Evolutionary conservation across 2,329 filamentous ascomycete species (phyloP), one percentile per base, ranked within the genome.

Genomic region (Xylariaceae sp.): DNA sequence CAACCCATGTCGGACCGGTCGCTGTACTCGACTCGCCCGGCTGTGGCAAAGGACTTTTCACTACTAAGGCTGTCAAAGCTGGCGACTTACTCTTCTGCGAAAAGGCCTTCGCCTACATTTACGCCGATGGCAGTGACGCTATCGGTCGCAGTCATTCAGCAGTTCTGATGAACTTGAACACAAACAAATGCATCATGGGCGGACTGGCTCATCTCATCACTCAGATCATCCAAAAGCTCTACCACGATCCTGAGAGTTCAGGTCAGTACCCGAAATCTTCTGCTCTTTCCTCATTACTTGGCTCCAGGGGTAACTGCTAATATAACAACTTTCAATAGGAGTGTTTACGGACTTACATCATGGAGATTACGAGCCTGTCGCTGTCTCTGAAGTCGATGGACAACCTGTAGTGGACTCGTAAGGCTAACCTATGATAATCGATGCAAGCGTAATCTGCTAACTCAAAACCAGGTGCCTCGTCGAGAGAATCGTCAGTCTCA

Each of bases 51-150:
- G 82, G 82, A 0, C 67, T 85, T 0, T 86, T 84, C 61, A 79
- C 78, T 0, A 81, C 75, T 0, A 67, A 71, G 19, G 62, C 70
- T 0, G 78, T 85, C 2, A 71, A 73, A 40, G 74, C 77, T 0
- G 82, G 82, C 0, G 78, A 84, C 2, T 69, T 84, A 1, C 65
- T 86, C 0, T 61, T 85, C 1, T 84, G 80, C 45, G 82, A 85
- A 56, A 86, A 85, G 57, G 81, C 82, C 0, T 83, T 84, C 61
- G 67, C 67, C 0, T 74, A 82, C 63, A 70, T 58, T 19, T 77
- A 70, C 43, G 61, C 56, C 37, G 70, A 57, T 32, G 66, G 63
- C 2, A 61, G 64, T 7, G 61, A 56, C 7, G 48, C 40, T 7
- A 26, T 45, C 1, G 47, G 67, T 44, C n/a, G 2, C 7, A 59